Conservation (phyloP, 2,329 filamentous ascomycete species). For the Aspergillus nomiae region DNA sequence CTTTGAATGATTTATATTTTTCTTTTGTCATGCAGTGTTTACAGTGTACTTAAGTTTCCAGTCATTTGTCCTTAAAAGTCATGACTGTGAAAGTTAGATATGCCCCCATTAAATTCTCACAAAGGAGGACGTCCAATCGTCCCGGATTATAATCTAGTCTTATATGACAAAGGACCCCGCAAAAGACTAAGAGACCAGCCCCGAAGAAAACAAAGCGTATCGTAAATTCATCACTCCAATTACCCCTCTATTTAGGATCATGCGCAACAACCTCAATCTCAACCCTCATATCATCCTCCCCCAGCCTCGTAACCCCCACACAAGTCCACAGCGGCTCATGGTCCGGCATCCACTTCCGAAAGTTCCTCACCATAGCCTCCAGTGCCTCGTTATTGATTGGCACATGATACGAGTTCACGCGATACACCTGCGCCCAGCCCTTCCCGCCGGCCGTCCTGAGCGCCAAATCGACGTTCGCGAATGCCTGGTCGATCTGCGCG, state of each 20-base stretch:
- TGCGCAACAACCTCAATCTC: slow-evolving; percentile 61
- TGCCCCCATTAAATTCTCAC: too few relatives aligned
- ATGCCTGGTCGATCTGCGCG: slow-evolving; percentile 55
- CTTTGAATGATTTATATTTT: neutral
- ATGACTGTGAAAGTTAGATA: too few relatives aligned
- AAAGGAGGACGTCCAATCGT: too few relatives aligned
- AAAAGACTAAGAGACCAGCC: too few relatives aligned
- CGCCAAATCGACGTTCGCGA: slow-evolving; percentile 57
- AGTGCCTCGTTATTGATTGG: slow-evolving; percentile 44
- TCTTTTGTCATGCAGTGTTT: neutral
- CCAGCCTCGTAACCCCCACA: slow-evolving; percentile 54
- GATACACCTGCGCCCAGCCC: slow-evolving; percentile 51
- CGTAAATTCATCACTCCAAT: neutral
- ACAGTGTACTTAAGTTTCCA: too few relatives aligned
- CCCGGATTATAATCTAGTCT: too few relatives aligned
- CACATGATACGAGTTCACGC: slow-evolving; percentile 51
- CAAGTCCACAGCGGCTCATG: slow-evolving; percentile 59
- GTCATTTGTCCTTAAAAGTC: too few relatives aligned
- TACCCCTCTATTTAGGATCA: slow-evolving; percentile 25
- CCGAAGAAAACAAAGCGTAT: neutral
- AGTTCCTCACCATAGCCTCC: slow-evolving; percentile 48
- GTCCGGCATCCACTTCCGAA: slow-evolving; percentile 54
- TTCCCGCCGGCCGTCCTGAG: slow-evolving; percentile 57
- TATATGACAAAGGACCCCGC: too few relatives aligned
- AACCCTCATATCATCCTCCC: slow-evolving; percentile 54